Conservation (phyloP, 1,284 basidiomycete species). For the Macrocystidia cucumis region DNA sequence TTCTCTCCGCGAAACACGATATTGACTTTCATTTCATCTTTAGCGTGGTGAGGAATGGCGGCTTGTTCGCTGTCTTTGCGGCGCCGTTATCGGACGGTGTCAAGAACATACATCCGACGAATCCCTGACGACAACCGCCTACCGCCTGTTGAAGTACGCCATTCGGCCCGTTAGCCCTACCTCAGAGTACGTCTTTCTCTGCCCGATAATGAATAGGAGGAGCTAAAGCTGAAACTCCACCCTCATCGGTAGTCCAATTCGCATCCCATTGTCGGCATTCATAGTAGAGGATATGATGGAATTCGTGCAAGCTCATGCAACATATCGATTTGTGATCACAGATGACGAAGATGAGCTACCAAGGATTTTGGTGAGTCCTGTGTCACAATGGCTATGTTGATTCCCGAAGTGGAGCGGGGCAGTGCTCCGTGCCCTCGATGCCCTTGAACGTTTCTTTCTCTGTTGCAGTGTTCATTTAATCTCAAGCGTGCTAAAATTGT, state of each 20-base stretch:
- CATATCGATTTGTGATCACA: conserved; percentile 78
- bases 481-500: conserved; percentile 2
- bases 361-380: conserved; percentile 59
- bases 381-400: not conserved
- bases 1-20: conserved; percentile 4
- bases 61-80: conserved; percentile 68
- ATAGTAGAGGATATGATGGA: conserved; percentile 85
- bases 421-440: too few relatives aligned
- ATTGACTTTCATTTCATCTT: conserved; percentile 14
- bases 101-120: conserved; percentile 38
- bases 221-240: not conserved
- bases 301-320: conserved; percentile 81
- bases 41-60: conserved; percentile 57
- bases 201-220: not conserved
- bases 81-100: conserved; percentile 67
- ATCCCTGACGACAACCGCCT: conserved; percentile 34
- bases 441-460: too few relatives aligned
- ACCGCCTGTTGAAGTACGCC: conserved; percentile 75
- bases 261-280: conserved; percentile 75
- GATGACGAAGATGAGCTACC: conserved; percentile 79
- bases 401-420: too few relatives aligned
- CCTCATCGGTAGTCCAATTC: conserved; percentile 35
- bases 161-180: conserved; percentile 63
- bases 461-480: too few relatives aligned
- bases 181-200: conserved; percentile 45